These are phyloP conservation scores for Bryum argenteum DNA, from an alignment of 225 moss, liverwort and hornwort species.

Conservation along the genomic window DNA sequence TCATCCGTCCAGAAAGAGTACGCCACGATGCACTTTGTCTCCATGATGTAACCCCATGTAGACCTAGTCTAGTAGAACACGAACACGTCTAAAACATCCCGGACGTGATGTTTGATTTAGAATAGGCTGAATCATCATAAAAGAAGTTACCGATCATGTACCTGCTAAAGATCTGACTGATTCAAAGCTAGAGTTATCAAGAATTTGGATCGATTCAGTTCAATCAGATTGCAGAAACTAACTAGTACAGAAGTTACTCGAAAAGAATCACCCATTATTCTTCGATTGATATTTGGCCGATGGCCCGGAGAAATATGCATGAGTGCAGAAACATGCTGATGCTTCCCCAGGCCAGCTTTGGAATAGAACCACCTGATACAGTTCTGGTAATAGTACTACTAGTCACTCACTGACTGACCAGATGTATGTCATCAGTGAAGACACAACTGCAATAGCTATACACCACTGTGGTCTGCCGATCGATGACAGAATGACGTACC, in stretches of 20 bases:
- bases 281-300: too few relatives aligned
- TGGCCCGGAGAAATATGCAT: neutral
- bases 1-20: too few relatives aligned
- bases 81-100: neutral
- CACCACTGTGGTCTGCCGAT: neutral
- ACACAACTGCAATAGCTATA: constrained; percentile 2
- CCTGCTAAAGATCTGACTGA: too few relatives aligned
- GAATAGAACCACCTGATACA: constrained; percentile 13
- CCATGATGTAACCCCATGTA: neutral
- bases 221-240: too few relatives aligned
- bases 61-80: neutral
- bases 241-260: too few relatives aligned
- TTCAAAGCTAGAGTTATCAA: too few relatives aligned
- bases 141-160: too few relatives aligned
- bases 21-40: too few relatives aligned
- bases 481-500: neutral
- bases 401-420: constrained; percentile 2
- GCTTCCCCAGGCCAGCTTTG: constrained; percentile 3
- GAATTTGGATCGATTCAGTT: too few relatives aligned
- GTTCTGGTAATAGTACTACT: neutral
- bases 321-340: neutral
- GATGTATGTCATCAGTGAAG: constrained; percentile 19
- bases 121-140: too few relatives aligned
- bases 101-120: too few relatives aligned
- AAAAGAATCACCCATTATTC: too few relatives aligned